Evolutionary conservation across 257 asterid species (phyloP).

Genomic region (Plantago elongata): DNA sequence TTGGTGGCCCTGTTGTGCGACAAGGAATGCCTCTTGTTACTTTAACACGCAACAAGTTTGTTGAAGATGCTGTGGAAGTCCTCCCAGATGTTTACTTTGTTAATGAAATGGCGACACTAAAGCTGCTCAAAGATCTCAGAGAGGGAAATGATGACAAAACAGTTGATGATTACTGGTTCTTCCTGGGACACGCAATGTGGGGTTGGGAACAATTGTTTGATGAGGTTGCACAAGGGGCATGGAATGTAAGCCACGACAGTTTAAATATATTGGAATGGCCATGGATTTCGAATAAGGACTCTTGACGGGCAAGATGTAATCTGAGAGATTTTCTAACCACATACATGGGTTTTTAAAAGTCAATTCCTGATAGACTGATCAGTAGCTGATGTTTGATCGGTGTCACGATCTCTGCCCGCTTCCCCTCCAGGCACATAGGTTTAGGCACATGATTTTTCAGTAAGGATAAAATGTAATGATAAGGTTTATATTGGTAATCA

Average conservation of each 20-base stretch:
- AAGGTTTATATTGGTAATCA: too few species aligned
- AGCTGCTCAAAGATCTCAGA: constrained; percentile 50
- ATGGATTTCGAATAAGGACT: neutral
- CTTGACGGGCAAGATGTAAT: too few species aligned
- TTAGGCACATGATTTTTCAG: too few species aligned
- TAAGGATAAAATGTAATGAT: too few species aligned
- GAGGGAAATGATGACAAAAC: constrained; percentile 55
- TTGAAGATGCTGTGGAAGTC: constrained; percentile 32
- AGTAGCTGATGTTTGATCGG: too few species aligned
- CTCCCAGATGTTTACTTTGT: constrained; percentile 50
- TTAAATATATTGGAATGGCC: constrained; percentile 56
- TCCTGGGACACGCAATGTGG: constrained; percentile 78
- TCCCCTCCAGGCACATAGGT: too few species aligned
- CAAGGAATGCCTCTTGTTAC: constrained; percentile 79
- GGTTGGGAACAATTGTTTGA: constrained; percentile 71
- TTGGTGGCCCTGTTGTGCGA: constrained; percentile 80
- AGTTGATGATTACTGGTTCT: constrained; percentile 65
- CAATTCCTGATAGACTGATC: too few species aligned
- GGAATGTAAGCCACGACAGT: constrained; percentile 51
- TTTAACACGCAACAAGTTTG: constrained; percentile 41
- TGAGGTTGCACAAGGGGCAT: constrained; percentile 87
- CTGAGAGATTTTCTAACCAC: too few species aligned
- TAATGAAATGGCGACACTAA: constrained; percentile 46
- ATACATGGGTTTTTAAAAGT: too few species aligned
- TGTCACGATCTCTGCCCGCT: too few species aligned